phyloP scores from a whole-genome alignment of 2,329 filamentous ascomycete genomes.

The Pyricularia grisea region DNA sequence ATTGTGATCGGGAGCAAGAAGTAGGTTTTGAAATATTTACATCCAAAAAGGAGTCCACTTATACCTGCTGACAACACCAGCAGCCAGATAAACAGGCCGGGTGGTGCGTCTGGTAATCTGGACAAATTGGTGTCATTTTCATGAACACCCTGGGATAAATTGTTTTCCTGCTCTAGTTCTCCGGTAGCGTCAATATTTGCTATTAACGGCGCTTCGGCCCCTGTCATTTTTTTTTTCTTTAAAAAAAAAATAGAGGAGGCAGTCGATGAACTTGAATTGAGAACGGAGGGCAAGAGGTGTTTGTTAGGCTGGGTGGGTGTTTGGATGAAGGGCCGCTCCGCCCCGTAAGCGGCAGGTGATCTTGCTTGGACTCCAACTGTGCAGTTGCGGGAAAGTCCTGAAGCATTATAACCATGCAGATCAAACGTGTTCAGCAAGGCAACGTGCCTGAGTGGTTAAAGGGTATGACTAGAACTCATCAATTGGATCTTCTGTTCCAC shows the following conservation, averaged over 20 bases:
- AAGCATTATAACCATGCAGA: background rate
- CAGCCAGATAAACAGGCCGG: constrained; percentile 47
- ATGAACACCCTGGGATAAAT: background rate
- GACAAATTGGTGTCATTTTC: background rate
- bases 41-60: constrained; percentile 59
- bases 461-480: background rate
- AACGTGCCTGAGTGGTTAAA: background rate
- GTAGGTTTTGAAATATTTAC: constrained; percentile 28
- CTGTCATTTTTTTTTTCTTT: too few species aligned
- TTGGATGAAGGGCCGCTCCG: background rate
- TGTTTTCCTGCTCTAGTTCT: background rate
- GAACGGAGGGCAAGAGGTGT: background rate
- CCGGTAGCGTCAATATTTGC: background rate
- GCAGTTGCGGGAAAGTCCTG: too few species aligned
- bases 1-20: constrained; percentile 5
- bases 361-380: background rate
- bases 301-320: background rate
- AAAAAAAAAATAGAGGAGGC: background rate
- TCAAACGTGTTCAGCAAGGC: background rate
- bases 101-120: constrained; percentile 11
- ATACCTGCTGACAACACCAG: constrained; percentile 57
- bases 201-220: background rate
- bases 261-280: background rate
- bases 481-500: background rate
- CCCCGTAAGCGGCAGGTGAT: background rate